Evolutionary conservation across 2,329 filamentous ascomycete genomes (phyloP), one percentile per base, ranked within the genome.

Genomic region (Dactylonectria estremocensis): DNA sequence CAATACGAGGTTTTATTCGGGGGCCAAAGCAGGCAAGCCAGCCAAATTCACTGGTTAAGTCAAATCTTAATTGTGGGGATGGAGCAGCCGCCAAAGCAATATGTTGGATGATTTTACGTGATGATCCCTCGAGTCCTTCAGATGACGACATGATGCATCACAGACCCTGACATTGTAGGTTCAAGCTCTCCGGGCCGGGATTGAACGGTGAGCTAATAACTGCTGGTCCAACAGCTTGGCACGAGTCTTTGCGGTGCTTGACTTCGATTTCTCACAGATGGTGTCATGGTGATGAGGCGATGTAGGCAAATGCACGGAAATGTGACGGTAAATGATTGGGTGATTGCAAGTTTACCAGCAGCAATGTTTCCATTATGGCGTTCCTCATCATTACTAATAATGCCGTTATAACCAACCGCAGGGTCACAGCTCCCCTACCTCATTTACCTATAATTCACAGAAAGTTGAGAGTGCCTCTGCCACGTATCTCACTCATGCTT

Each of bases 71-170:
- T 28, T 28, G 7, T 28, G 0, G 62, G 37, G 37, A 5, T 14
- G 2, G 11, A 14, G 5, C 14, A 43, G 37, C 37, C 20, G 10
- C 8, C 18, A 11, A 8, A 46, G 43, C n/a, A 46, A 46, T 18
- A 18, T 11, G 11, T 18, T 18, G n/a, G 43, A 46, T 18, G 20
- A 22, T 13, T 6, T 14, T 3, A 11, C 16, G 46, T 14, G 14
- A 28, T 22, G n/a, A 49, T 28, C 5, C 13, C 9, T 49, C 7
- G 13, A 28, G 20, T 16, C 11, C 22, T 22, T 28, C 5, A 11
- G 46, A 49, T 49, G 46, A 49, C 46, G 46, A 49, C 46, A 49
- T 49, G 10, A 49, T 49, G 46, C 24, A 28, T 28, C 22, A 49
- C 16, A 49, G 10, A 46, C 7, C 16, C 46, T 13, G 24, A 28